Evolutionary conservation across 495 filamentous ascomycete species (phyloP).

Genomic region (Penicillium waksmanii): DNA sequence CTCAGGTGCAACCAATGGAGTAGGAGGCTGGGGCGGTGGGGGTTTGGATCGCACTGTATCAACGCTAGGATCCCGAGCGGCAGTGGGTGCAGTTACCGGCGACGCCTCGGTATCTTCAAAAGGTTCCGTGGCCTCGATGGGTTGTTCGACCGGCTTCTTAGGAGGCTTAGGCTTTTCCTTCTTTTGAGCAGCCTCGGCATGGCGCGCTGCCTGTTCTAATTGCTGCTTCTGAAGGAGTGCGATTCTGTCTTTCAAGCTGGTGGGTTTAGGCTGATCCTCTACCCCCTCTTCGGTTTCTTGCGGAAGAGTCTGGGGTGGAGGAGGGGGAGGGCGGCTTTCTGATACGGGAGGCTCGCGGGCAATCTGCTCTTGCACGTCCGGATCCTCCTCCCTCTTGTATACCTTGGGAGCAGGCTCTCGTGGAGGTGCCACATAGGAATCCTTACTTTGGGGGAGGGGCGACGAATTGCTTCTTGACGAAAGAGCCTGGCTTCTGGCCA

Average conservation of each 20-base stretch:
- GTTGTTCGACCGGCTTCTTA: conserved; percentile 75
- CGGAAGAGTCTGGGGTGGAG: conserved; percentile 52
- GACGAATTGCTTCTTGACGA: conserved; percentile 98
- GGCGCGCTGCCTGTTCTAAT: conserved; percentile 78
- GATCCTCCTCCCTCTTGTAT: conserved; percentile 88
- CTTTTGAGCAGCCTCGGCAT: conserved; percentile 76
- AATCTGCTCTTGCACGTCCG: conserved; percentile 69
- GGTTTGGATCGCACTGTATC: conserved; percentile 55
- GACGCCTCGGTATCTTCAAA: conserved; percentile 40
- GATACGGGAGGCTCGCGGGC: conserved; percentile 47
- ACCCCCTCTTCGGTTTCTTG: conserved; percentile 57
- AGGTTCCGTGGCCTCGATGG: conserved; percentile 27
- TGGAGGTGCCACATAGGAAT: conserved; percentile 83
- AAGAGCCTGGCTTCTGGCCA: conserved; percentile 62
- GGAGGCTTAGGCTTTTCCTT: conserved; percentile 88
- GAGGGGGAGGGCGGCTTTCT: conserved; percentile 56
- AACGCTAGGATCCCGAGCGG: conserved; percentile 56
- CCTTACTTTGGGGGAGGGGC: conserved; percentile 92
- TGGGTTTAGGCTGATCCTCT: conserved; percentile 84
- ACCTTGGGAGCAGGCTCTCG: conserved; percentile 69
- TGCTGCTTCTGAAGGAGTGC: conserved; percentile 94
- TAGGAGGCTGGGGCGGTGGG: conserved; percentile 46
- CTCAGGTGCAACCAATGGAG: conserved; percentile 49
- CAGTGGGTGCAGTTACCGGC: conserved; percentile 26
- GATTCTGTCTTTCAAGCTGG: conserved; percentile 91